A percentile compares a stretch with the other conserved stretches of the same genome.
Conservation (phyloP, 352 stramenopile species). For the Phytophthora crassamura region DNA sequence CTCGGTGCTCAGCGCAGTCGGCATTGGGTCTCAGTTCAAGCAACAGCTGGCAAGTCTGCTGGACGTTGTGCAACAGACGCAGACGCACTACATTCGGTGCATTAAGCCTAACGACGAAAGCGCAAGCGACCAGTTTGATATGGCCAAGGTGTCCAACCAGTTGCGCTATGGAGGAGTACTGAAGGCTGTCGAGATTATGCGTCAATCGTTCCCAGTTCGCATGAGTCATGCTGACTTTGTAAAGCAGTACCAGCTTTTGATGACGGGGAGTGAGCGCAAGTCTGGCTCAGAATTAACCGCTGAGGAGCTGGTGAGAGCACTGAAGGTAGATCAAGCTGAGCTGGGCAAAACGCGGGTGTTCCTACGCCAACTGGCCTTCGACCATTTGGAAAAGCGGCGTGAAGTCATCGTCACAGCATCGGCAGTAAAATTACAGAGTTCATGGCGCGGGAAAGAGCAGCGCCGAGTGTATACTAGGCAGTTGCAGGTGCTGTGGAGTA, state of each 20-base stretch:
- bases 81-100: constrained; percentile 98
- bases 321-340: constrained; percentile 56
- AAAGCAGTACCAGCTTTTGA: constrained; percentile 53
- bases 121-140: constrained; percentile 89
- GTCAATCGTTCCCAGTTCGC: constrained; percentile 83
- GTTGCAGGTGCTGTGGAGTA: constrained; percentile 43
- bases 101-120: constrained; percentile 98
- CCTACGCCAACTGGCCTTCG: constrained; percentile 66
- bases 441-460: constrained; percentile 48
- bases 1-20: constrained; percentile 73
- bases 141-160: constrained; percentile 75
- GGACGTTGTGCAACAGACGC: constrained; percentile 93
- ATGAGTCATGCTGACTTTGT: constrained; percentile 78
- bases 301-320: constrained; percentile 36
- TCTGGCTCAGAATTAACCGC: constrained; percentile 27
- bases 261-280: neutral
- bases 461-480: constrained; percentile 41
- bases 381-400: constrained; percentile 62
- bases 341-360: constrained; percentile 78
- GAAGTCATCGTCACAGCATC: constrained; percentile 40
- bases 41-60: constrained; percentile 93
- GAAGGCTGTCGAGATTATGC: constrained; percentile 87
- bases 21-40: constrained; percentile 94
- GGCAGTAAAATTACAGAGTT: constrained; percentile 54
- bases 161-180: constrained; percentile 85